Evolutionary conservation across 495 filamentous ascomycete genomes (phyloP), one percentile per base, ranked within the genome.

Genomic region (Penicillium cosmopolitanum): DNA sequence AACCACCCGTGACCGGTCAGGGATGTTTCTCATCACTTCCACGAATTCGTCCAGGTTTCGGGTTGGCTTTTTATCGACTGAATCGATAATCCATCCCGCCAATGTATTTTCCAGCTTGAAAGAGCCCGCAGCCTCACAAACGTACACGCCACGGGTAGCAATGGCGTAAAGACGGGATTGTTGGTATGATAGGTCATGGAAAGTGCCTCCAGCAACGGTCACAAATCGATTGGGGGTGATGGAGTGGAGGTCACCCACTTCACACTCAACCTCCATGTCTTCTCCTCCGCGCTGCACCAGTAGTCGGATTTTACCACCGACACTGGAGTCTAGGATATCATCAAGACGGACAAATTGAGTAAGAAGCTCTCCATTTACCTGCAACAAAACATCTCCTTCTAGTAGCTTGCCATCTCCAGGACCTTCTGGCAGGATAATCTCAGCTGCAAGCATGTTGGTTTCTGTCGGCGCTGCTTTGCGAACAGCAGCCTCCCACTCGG

Each of bases 181-280:
- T 70, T 98, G 96, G 75, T 99, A 99, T 0, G 95, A 99, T 15
- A 98, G 81, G 69, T 96, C 82, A 71, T 99, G 95, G 77, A 99
- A 97, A 48, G 92, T 91, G 18, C 86, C 95, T 31, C 95, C 96
- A 51, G 92, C 90, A 21, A 97, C 94, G 10, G 92, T 90, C 44
- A 97, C 91, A 68, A 97, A 98, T 53, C 93, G 89, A 72, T 97
- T 93, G 7, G 95, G 95, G 9, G 93, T 97, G 68, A 99, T 99
- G 31, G 83, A 85, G 77, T 98, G 96, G 55, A 99, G 80, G 68
- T 99, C 90, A 42, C 91, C 94, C 53, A 98, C 93, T 48, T 85
- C 75, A 54, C 97, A 83, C 58, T 94, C 89, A 31, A 98, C 85
- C 70, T 96, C 87, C 34, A 97, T 74, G 66, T 97, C 88, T 70